Base-by-base conservation (phyloP, 331 rosid genomes). In the Malus hybrid region DNA sequence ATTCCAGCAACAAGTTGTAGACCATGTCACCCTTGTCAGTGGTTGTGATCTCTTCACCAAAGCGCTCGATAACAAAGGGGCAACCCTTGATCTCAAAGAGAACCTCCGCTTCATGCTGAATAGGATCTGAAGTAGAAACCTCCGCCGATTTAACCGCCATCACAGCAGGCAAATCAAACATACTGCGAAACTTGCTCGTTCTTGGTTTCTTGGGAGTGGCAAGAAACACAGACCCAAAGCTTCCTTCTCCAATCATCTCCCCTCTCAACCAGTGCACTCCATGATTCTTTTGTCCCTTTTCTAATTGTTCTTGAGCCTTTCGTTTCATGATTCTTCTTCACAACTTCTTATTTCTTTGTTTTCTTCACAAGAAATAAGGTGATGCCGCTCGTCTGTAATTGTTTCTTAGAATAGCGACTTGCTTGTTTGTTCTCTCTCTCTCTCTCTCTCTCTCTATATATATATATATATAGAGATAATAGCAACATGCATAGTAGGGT, bases 121-220 rank as follows among this genome's bases (percentile, higher is more conserved):
- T 76, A 5, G 60, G 33, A 8, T 24, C 46, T 13, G 81, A 77
- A 34, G 39, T 13, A 39, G 71, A 59, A 4, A 44, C 24, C 29
- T 8, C 66, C 2, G 84, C 75, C 0, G 77, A 72, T 59, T 76
- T 81, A 7, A 76, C 85, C 1, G 76, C 85, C 85, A 81, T 60
- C 3, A 81, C 36, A 4, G 67, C 39, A 8, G 79, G 78, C 50
- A 29, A 50, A 4, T 50, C 13, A 27, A 19, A 55, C 10, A 5
- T 19, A 12, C 19, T 18, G 1, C 18, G 24, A 24, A 24, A 24
- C 24, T 24, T 24, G 24, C 24, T 24, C 1, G 24, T 3, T 4
- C 3, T 19, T 67, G 28, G 71, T n/a, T 67, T 36, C 72, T 66
- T 48, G 9, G 7, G 32, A 74, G 52, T 64, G 5, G 71, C 78